Percentiles rank a stretch among this genome's conserved stretches.
Evolutionary conservation across 768 basidiomycete species (phyloP).

Genomic region (Hemileccinum rubropunctum): DNA sequence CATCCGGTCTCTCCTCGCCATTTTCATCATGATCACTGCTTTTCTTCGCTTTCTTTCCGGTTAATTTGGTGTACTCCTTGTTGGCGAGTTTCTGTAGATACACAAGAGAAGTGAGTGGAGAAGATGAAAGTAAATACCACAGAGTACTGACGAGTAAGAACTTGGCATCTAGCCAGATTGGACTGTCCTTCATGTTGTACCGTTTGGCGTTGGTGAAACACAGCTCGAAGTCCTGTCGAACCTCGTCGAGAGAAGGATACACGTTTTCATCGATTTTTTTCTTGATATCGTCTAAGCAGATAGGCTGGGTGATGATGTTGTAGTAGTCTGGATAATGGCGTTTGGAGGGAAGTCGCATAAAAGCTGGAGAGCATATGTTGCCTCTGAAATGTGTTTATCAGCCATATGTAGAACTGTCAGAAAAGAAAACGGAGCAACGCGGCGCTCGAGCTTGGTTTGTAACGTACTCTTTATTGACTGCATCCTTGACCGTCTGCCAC

Average conservation of each 20-base stretch:
- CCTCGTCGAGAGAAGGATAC: conserved; percentile 64
- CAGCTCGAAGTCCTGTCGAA: conserved; percentile 70
- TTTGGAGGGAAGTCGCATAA: conserved; percentile 68
- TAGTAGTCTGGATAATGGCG: conserved; percentile 88
- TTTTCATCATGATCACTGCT: conserved; percentile 38
- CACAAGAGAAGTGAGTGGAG: conserved; percentile 1
- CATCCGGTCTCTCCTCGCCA: conserved; percentile 40
- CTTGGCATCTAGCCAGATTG: conserved; percentile 81
- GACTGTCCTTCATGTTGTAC: conserved; percentile 79
- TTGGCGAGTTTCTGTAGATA: conserved; percentile 43
- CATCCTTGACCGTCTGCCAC: conserved; percentile 80
- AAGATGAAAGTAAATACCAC: not conserved
- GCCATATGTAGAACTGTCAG: conserved; percentile 34
- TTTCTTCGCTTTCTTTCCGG: conserved; percentile 40
- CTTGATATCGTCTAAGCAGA: conserved; percentile 89
- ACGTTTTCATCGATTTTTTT: conserved; percentile 57
- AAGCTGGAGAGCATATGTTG: conserved; percentile 58
- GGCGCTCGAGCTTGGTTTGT: conserved; percentile 38
- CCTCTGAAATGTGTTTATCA: conserved; percentile 47
- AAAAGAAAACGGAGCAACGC: conserved; percentile 43
- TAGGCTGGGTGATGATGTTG: conserved; percentile 70
- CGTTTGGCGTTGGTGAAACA: conserved; percentile 80
- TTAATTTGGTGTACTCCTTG: conserved; percentile 46
- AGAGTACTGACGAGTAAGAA: conserved; percentile 61
- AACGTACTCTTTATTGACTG: conserved; percentile 86